phyloP scores from a whole-genome alignment of 306 rosid species.

The Rubus idaeus region DNA sequence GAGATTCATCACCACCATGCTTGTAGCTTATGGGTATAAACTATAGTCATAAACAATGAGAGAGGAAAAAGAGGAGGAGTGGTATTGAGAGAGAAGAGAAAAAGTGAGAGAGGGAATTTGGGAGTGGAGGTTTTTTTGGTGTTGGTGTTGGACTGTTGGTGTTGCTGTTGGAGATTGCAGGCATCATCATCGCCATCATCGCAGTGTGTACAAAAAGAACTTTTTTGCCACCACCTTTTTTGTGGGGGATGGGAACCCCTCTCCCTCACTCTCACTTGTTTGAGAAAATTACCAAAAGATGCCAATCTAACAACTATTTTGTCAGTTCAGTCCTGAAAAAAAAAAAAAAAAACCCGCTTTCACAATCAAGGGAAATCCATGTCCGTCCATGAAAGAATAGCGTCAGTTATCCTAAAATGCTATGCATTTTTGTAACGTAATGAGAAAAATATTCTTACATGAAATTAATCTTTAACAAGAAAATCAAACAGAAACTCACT shows the following conservation, averaged over 20 bases:
- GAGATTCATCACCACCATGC: slow-evolving; percentile 15
- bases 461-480: not conserved
- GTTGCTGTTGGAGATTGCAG: slow-evolving; percentile 55
- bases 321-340: slow-evolving; percentile 2
- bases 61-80: slow-evolving; percentile 5
- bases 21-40: slow-evolving; percentile 9
- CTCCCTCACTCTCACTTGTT: slow-evolving; percentile 22
- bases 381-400: slow-evolving; percentile 1
- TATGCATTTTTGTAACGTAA: not conserved
- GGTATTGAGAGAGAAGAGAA: slow-evolving; percentile 9
- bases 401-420: not conserved
- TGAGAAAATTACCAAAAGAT: slow-evolving; percentile 26
- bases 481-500: not conserved
- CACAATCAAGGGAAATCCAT: slow-evolving; percentile 8
- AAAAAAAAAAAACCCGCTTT: not conserved
- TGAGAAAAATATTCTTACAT: not conserved
- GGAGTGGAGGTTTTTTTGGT: slow-evolving; percentile 7
- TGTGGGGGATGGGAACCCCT: slow-evolving; percentile 62
- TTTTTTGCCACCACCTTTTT: slow-evolving; percentile 83
- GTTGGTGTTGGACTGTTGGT: slow-evolving; percentile 18
- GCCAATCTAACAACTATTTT: slow-evolving; percentile 16
- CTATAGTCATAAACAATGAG: not conserved
- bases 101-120: slow-evolving; percentile 14
- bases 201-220: slow-evolving; percentile 94
- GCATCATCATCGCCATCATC: slow-evolving; percentile 93